Evolutionary conservation across 139 green algal genomes (phyloP), one percentile per base, ranked within the genome.

Genomic region (Pleodorina starrii): DNA sequence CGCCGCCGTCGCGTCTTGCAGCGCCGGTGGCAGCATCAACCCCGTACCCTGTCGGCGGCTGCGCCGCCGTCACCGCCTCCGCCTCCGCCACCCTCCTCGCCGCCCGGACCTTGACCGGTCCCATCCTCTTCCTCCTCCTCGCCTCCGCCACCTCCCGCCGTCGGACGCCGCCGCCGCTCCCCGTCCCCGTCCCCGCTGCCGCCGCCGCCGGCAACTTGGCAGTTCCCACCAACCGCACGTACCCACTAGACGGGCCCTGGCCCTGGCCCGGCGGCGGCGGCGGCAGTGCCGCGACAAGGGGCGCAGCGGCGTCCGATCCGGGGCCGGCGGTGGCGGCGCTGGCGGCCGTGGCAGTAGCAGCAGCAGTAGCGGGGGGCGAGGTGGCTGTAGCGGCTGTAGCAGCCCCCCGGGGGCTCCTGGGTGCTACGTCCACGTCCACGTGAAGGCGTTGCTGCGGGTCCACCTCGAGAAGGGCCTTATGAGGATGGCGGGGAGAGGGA

Each of bases 351-450:
- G 54, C 54, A 32, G 54, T 66, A 66, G 54, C 54, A 66, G n/a
- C n/a, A n/a, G n/a, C n/a, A n/a, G n/a, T n/a, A n/a, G n/a, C n/a
- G n/a, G n/a, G n/a, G n/a, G n/a, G n/a, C n/a, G n/a, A n/a, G n/a
- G n/a, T n/a, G 57, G 57, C 57, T n/a, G 57, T 9, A 16, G 57
- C 57, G 57, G 21, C 57, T 35, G 57, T 69, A 69, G 63, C n/a
- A n/a, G n/a, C 29, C 6, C 72, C 72, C 42, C 25, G 42, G 16
- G 40, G 72, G 5, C 74, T 25, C 44, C 91, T 89, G 4, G 96
- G 96, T 16, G 86, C 92, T 36, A 97, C 48, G 68, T 96, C 92
- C 43, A 96, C 79, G 9, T 91, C 84, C 59, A 92, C 79, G 14
- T 89, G 38, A 43, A 95, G 51, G 36, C 91, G 90, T 75, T 93